Base-by-base conservation (phyloP, 2,329 filamentous ascomycete genomes). In the Stromatinia cepivora region DNA sequence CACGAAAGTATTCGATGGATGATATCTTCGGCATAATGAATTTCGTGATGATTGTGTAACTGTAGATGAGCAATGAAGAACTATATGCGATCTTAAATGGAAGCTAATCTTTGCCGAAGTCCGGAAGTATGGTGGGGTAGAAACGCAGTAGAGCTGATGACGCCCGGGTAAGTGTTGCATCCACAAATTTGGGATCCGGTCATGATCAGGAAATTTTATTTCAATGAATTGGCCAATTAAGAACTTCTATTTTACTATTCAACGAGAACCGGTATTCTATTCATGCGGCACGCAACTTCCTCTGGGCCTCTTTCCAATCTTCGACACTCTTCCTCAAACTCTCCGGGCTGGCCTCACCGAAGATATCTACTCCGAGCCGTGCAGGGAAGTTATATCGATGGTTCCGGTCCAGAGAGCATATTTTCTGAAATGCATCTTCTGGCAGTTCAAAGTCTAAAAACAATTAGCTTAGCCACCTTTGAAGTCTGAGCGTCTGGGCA, bases 1-100 rank as follows among this genome's bases (percentile, higher is more conserved):
- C 87, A 25, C 90, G 86, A 77, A 92, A 93, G 76, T 92, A 92
- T 74, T 92, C 90, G 56, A 93, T 88, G 36, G 76, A 83, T 71
- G 84, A 82, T 75, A 92, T 91, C 72, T 86, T 88, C 1, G 83
- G 84, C 88, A 90, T 90, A 42, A 66, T 72, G 72, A 56, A 71
- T 15, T 45, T 54, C n/a, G 53, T 28, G 31, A 61, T 39, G 17
- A 67, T 28, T 39, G n/a, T 52, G 17, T 52, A 28, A 25, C n/a
- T 52, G 3, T 64, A 34, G 22, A 50, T 36, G 65, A 28, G 42
- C 22, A 57, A 13, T 22, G n/a, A 39, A 56, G 34, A 34, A 31
- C 25, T 42, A 65, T 56, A 63, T 50, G 59, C 13, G 45, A 10
- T 31, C 46, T 63, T 36, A 63, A 50, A 63, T 63, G n/a, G 34